Conservation (phyloP, 768 basidiomycete genomes). For the Mycena sanguinolenta region DNA sequence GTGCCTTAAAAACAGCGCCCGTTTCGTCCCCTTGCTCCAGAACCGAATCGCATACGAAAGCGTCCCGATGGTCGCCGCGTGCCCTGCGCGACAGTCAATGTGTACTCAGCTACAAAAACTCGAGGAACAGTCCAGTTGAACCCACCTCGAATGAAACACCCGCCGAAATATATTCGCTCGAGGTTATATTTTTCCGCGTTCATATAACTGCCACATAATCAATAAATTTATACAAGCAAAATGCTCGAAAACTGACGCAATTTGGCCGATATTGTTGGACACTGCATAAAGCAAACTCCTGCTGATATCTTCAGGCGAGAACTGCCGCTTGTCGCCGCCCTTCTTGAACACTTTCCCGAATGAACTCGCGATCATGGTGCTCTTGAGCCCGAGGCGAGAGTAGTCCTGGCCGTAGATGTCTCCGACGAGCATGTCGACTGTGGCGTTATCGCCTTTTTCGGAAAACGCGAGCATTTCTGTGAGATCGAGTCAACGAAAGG, state of each 20-base stretch:
- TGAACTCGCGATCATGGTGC: constrained; percentile 96
- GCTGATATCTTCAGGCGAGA: constrained; percentile 94
- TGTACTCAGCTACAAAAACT: background rate
- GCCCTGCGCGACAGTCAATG: constrained; percentile 69
- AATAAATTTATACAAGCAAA: constrained; percentile 10
- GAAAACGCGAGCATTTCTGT: constrained; percentile 96
- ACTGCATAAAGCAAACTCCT: constrained; percentile 95
- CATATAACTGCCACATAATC: constrained; percentile 85
- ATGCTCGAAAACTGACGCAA: constrained; percentile 82
- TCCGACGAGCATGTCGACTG: constrained; percentile 98
- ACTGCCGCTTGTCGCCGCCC: constrained; percentile 80
- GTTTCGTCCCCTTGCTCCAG: constrained; percentile 98
- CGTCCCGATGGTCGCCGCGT: constrained; percentile 96
- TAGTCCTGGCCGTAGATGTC: constrained; percentile 99
- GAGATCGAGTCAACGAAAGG: background rate
- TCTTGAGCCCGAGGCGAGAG: constrained; percentile 93
- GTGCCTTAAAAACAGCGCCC: constrained; percentile 95
- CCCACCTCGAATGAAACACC: constrained; percentile 97
- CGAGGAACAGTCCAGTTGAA: constrained; percentile 28
- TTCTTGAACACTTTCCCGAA: constrained; percentile 99
- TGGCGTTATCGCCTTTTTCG: constrained; percentile 92
- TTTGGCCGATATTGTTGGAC: constrained; percentile 99
- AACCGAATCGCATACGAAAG: constrained; percentile 99
- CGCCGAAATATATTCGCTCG: constrained; percentile 98
- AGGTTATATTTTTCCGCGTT: constrained; percentile 99